These are phyloP conservation scores for Aspergillus campestris DNA, from an alignment of 495 filamentous ascomycete genomes.

Conservation along the genomic window DNA sequence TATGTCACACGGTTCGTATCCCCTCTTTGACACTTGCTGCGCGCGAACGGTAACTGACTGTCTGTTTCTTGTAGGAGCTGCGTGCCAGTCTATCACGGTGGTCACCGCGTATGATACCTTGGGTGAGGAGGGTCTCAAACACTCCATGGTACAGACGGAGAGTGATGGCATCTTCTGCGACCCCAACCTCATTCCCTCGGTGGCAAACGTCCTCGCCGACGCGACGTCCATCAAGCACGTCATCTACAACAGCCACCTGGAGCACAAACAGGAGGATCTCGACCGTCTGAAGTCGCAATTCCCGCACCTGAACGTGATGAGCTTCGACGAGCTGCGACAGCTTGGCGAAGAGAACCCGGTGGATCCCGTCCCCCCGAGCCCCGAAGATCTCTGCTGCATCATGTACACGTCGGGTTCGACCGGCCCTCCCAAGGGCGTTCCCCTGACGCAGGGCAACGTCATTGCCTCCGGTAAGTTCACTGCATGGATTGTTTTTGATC, in stretches of 20 bases:
- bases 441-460: slow-evolving; percentile 81
- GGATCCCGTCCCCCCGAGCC: slow-evolving; percentile 69
- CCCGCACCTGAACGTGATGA: slow-evolving; percentile 62
- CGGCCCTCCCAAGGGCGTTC: slow-evolving; percentile 90
- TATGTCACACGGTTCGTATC: slow-evolving; percentile 53
- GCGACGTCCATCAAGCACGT: slow-evolving; percentile 71
- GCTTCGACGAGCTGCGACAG: slow-evolving; percentile 77
- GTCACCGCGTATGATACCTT: slow-evolving; percentile 98
- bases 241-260: slow-evolving; percentile 79
- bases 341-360: slow-evolving; percentile 74
- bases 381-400: slow-evolving; percentile 92
- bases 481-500: not conserved
- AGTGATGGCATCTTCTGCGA: slow-evolving; percentile 89
- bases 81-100: slow-evolving; percentile 89
- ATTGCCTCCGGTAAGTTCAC: slow-evolving; percentile 67
- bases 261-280: slow-evolving; percentile 69
- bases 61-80: slow-evolving; percentile 32
- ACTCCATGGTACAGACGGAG: slow-evolving; percentile 81
- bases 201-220: slow-evolving; percentile 73
- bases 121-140: slow-evolving; percentile 84
- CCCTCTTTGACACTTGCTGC: not conserved
- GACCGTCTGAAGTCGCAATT: slow-evolving; percentile 69
- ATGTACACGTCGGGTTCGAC: slow-evolving; percentile 99
- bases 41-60: not conserved
- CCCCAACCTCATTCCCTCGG: slow-evolving; percentile 68